These are phyloP conservation scores for Chlamydomonas eustigma DNA, from an alignment of 139 green algal species.

Conservation along the genomic window DNA sequence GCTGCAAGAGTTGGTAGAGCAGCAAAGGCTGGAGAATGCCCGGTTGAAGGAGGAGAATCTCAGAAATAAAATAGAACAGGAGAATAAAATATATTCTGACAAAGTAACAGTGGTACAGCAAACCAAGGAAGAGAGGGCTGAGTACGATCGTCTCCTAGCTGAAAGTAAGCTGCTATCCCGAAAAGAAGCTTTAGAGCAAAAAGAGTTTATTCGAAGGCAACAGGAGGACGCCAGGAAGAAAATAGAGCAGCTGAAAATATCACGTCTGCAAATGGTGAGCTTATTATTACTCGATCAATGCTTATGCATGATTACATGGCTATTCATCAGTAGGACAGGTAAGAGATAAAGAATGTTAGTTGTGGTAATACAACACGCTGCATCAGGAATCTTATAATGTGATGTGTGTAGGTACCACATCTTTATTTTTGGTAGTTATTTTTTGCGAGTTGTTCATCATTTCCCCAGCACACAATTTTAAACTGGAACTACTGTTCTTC, in stretches of 20 bases:
- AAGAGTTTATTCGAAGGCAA: constrained; percentile 51
- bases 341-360: no score
- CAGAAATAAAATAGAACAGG: constrained; percentile 42
- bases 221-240: constrained; percentile 44
- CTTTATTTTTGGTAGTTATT: no score
- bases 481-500: not conserved
- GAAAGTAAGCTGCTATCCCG: constrained; percentile 44
- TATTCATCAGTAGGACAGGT: no score
- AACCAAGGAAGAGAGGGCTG: constrained; percentile 51
- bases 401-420: no score
- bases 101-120: constrained; percentile 39
- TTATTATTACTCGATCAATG: constrained; percentile 15
- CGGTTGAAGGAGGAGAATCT: constrained; percentile 46
- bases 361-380: no score
- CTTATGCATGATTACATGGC: not conserved
- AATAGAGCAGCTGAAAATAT: constrained; percentile 40
- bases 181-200: constrained; percentile 59
- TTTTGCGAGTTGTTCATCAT: no score
- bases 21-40: constrained; percentile 44
- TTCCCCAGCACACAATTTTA: no score
- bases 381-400: no score
- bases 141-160: constrained; percentile 51
- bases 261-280: constrained; percentile 33
- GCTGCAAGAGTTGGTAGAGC: constrained; percentile 42
- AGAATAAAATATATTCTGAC: constrained; percentile 40